phyloP scores from a whole-genome alignment of 805 yeast genomes.

The Candida loeiensis region DNA sequence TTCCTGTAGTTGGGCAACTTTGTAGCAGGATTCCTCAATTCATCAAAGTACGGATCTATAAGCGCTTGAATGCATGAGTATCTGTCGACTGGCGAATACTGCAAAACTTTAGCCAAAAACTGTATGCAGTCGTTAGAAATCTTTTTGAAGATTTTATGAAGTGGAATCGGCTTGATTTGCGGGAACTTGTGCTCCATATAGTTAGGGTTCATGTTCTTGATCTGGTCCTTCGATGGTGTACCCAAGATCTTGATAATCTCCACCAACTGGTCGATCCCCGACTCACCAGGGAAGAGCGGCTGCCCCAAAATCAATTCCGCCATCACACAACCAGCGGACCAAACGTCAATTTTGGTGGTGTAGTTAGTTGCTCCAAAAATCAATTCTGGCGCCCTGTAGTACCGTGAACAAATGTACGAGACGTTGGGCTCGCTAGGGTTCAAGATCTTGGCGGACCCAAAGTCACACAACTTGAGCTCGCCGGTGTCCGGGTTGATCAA shows the following conservation, averaged over 20 bases:
- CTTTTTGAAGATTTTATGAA: conserved; percentile 61
- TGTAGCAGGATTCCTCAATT: conserved; percentile 39
- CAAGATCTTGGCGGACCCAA: conserved; percentile 90
- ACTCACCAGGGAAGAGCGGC: conserved; percentile 96
- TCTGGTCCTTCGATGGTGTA: conserved; percentile 90
- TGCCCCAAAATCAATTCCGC: conserved; percentile 94
- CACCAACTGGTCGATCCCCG: conserved; percentile 95
- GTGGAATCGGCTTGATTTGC: conserved; percentile 72
- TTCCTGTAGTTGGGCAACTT: conserved; percentile 44
- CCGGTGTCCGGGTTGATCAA: conserved; percentile 84
- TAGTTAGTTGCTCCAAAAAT: conserved; percentile 96
- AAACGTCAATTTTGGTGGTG: conserved; percentile 92
- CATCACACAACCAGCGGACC: conserved; percentile 99
- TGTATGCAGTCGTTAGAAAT: conserved; percentile 51
- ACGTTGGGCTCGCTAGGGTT: conserved; percentile 92
- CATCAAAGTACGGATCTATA: conserved; percentile 53
- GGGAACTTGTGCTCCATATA: conserved; percentile 98
- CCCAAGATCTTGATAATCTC: conserved; percentile 95
- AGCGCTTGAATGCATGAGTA: conserved; percentile 55
- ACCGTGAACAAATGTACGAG: conserved; percentile 92
- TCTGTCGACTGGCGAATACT: conserved; percentile 68
- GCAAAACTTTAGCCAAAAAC: conserved; percentile 53
- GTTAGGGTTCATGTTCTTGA: conserved; percentile 91
- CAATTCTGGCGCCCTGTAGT: conserved; percentile 95
- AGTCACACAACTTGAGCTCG: conserved; percentile 88